Evolutionary conservation across 164 flowering plant species (phyloP).

Genomic region (Liriodendron chinense): DNA sequence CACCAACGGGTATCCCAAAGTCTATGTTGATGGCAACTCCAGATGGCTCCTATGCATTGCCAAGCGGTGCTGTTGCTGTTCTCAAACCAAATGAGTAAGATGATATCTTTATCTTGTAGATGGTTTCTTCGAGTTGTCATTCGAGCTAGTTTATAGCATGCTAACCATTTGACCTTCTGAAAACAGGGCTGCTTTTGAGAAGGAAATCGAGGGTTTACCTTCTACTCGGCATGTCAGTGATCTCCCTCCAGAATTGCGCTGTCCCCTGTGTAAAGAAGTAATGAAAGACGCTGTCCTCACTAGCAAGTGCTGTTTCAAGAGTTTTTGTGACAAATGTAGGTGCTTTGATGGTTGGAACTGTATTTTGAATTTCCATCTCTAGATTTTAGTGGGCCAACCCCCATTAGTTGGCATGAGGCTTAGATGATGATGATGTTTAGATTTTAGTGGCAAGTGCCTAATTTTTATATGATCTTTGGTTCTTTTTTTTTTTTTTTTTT

Average conservation of each 20-base stretch:
- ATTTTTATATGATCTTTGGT: too few species aligned
- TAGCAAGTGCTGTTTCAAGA: constrained; percentile 93
- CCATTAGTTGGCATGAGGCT: neutral
- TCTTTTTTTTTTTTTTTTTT: neutral
- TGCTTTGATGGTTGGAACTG: neutral
- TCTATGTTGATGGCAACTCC: constrained; percentile 91
- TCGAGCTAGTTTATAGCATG: neutral
- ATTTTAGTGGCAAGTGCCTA: neutral
- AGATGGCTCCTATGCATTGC: constrained; percentile 96
- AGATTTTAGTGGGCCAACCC: neutral
- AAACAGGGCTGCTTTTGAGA: constrained; percentile 94
- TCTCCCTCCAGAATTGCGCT: constrained; percentile 88
- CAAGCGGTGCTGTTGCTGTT: constrained; percentile 87
- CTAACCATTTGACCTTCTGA: neutral
- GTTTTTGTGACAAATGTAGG: constrained; percentile 96
- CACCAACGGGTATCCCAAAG: constrained; percentile 95
- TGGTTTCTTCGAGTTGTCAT: neutral
- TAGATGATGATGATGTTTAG: neutral
- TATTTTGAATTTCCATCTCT: neutral
- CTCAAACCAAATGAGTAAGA: constrained; percentile 93
- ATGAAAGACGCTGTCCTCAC: constrained; percentile 98
- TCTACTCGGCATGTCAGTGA: constrained; percentile 72
- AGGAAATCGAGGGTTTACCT: constrained; percentile 89
- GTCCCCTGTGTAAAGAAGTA: constrained; percentile 92
- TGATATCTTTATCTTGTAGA: neutral